Percentiles rank a stretch among this genome's conserved stretches.
Conservation (phyloP, 306 rosid species). For the Medicago ruthenica region DNA sequence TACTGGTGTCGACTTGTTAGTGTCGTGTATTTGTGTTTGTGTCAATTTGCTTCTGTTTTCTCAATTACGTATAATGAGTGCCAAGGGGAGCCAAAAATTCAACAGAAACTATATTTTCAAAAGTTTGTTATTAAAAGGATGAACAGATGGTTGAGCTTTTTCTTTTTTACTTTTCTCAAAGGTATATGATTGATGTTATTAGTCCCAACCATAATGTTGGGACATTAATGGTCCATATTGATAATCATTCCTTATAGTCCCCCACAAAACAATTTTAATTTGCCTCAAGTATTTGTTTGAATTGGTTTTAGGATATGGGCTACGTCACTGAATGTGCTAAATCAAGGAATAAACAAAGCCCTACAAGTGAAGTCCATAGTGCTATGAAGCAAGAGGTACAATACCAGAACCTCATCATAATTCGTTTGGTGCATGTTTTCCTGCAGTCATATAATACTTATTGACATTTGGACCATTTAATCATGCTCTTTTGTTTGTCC, state of each 20-base stretch:
- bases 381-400: slow-evolving; percentile 87
- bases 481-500: slow-evolving; percentile 2
- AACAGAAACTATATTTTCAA: background rate
- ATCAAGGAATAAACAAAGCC: slow-evolving; percentile 57
- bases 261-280: slow-evolving; percentile 27
- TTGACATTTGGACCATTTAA: slow-evolving; percentile 20
- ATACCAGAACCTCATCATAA: slow-evolving; percentile 31
- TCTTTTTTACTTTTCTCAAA: background rate
- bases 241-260: slow-evolving; percentile 38
- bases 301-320: slow-evolving; percentile 64
- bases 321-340: slow-evolving; percentile 55
- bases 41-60: too few species aligned
- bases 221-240: slow-evolving; percentile 37
- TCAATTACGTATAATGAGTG: slow-evolving; percentile 17
- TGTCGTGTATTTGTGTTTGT: background rate
- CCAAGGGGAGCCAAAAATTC: slow-evolving; percentile 18
- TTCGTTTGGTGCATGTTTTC: slow-evolving; percentile 21
- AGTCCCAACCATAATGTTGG: slow-evolving; percentile 39
- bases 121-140: slow-evolving; percentile 18
- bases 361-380: slow-evolving; percentile 61
- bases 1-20: background rate
- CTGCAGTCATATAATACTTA: slow-evolving; percentile 15
- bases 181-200: slow-evolving; percentile 10
- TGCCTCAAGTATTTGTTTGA: slow-evolving; percentile 47
- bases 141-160: slow-evolving; percentile 7